Evolutionary conservation across 306 rosid species (phyloP).

Genomic region (Begonia loranthoides): DNA sequence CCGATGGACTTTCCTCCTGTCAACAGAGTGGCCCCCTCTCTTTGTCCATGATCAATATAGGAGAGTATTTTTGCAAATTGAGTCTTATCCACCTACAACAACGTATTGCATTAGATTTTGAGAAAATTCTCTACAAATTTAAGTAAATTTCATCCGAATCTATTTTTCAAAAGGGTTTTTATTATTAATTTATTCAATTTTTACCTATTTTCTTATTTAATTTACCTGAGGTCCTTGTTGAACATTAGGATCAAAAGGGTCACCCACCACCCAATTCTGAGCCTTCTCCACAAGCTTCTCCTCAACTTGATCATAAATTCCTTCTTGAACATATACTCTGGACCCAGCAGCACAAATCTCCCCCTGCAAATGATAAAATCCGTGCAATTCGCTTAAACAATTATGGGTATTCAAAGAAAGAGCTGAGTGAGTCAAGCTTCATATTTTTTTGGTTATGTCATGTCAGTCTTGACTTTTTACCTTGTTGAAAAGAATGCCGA

Average conservation of each 20-base stretch:
- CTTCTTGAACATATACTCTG: conserved; percentile 78
- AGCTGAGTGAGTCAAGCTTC: not conserved
- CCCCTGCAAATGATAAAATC: conserved; percentile 30
- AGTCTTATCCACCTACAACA: conserved; percentile 42
- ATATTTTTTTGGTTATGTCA: too few species aligned
- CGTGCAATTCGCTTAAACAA: not conserved
- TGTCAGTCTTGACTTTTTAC: too few species aligned
- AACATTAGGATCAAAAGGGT: conserved; percentile 71
- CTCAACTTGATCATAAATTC: conserved; percentile 62
- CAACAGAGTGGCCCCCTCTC: conserved; percentile 73
- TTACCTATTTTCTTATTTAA: not conserved
- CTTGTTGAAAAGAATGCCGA: conserved; percentile 50
- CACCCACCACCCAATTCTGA: conserved; percentile 72
- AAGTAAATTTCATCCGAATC: too few species aligned
- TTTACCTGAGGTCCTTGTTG: conserved; percentile 66
- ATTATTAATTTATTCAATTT: not conserved
- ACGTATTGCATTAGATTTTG: too few species aligned
- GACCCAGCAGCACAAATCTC: conserved; percentile 72
- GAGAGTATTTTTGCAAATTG: conserved; percentile 57
- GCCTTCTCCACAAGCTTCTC: conserved; percentile 45
- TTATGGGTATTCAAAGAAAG: not conserved
- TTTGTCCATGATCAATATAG: conserved; percentile 76
- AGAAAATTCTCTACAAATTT: too few species aligned
- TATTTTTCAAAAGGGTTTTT: too few species aligned
- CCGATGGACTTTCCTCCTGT: conserved; percentile 71